phyloP scores from a whole-genome alignment of 805 yeast genomes.

The Teunomyces aglyptinius region DNA sequence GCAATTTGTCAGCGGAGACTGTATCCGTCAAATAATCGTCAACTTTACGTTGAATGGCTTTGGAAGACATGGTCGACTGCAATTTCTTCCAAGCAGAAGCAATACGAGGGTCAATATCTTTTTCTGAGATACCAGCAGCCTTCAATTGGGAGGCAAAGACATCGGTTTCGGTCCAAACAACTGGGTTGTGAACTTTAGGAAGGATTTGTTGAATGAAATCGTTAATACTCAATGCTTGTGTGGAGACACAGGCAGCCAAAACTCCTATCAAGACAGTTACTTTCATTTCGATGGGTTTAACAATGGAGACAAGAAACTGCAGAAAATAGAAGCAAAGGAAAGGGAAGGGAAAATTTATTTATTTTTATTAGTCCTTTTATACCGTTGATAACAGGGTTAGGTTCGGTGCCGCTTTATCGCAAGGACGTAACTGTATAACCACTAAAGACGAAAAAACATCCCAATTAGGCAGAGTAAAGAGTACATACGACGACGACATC shows the following conservation, averaged over 20 bases:
- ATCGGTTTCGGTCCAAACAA: background rate
- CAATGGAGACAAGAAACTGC: background rate
- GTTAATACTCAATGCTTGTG: background rate
- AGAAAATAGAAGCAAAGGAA: background rate
- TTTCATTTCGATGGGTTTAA: background rate
- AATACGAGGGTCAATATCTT: background rate
- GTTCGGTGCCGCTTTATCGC: constrained; percentile 1
- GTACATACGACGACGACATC: background rate
- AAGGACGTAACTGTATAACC: background rate
- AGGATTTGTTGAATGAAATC: background rate
- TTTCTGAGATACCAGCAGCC: background rate
- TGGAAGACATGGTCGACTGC: constrained; percentile 9
- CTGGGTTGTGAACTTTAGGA: background rate
- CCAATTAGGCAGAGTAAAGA: background rate
- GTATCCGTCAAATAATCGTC: constrained; percentile 8
- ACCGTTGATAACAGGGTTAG: background rate
- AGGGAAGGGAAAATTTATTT: background rate
- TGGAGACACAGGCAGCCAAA: constrained; percentile 2
- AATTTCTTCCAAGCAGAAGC: constrained; percentile 16
- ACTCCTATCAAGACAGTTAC: background rate
- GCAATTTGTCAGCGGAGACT: constrained; percentile 8
- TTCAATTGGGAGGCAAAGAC: background rate
- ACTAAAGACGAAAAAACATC: background rate
- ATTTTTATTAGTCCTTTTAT: background rate
- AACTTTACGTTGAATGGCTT: constrained; percentile 9